Evolutionary conservation across 2,329 filamentous ascomycete genomes (phyloP).

Genomic region (Fusarium oxysporum): DNA sequence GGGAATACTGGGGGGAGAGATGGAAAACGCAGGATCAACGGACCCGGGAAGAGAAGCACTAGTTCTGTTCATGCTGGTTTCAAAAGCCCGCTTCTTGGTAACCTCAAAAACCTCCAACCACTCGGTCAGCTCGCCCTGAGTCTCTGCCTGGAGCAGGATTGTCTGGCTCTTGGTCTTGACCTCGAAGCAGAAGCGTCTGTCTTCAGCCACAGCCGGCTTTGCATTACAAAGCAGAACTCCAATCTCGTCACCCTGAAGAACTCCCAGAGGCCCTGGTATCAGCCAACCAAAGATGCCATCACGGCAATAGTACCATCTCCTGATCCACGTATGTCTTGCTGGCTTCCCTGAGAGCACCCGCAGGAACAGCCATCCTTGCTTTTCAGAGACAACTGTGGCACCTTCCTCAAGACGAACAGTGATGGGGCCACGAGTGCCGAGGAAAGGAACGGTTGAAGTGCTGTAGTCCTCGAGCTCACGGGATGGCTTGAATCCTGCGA

Average conservation of each 20-base stretch:
- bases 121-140: conserved; percentile 89
- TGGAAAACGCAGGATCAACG: conserved; percentile 85
- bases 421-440: conserved; percentile 77
- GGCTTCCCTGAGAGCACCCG: conserved; percentile 87
- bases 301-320: conserved; percentile 95
- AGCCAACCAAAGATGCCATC: conserved; percentile 97
- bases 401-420: conserved; percentile 68
- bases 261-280: conserved; percentile 83
- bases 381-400: conserved; percentile 72
- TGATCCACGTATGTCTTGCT: conserved; percentile 87
- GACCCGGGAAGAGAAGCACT: conserved; percentile 60
- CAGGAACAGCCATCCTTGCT: conserved; percentile 94
- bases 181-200: conserved; percentile 96
- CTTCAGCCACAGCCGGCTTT: conserved; percentile 90
- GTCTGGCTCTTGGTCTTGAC: conserved; percentile 97
- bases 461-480: conserved; percentile 94
- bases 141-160: conserved; percentile 91
- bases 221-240: conserved; percentile 94
- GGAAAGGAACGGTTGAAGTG: conserved; percentile 87
- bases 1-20: conserved; percentile 86
- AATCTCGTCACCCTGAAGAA: conserved; percentile 95
- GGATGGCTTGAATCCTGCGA: conserved; percentile 79
- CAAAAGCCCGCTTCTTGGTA: conserved; percentile 91
- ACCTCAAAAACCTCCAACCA: conserved; percentile 96
- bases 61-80: conserved; percentile 71